Conservation (phyloP, 768 basidiomycete genomes). For the Boletus sp. region DNA sequence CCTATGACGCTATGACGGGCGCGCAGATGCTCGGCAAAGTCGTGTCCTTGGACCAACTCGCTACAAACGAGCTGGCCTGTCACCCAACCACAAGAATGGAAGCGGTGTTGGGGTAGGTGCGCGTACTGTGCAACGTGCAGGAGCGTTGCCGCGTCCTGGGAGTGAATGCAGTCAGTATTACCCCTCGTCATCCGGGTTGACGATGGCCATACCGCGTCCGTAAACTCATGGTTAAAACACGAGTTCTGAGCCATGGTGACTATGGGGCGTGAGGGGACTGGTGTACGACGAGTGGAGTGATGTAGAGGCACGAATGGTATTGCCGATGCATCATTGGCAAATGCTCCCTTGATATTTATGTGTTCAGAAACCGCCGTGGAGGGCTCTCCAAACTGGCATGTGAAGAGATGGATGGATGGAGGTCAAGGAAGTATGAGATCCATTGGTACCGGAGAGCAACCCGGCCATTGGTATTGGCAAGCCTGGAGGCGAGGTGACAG, state of each 20-base stretch:
- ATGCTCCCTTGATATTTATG: conserved; percentile 18
- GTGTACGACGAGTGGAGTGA: background rate
- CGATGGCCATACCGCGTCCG: conserved; percentile 8
- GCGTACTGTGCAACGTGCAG: background rate
- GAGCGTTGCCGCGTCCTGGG: conserved; percentile 10
- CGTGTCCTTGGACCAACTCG: background rate
- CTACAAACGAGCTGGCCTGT: background rate
- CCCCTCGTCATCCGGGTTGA: background rate
- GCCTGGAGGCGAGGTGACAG: conserved; percentile 1
- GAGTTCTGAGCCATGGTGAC: background rate
- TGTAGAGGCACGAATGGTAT: background rate
- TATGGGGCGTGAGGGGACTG: background rate
- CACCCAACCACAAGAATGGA: conserved; percentile 20
- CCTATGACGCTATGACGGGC: conserved; percentile 17
- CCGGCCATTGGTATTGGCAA: conserved; percentile 11
- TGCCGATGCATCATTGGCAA: conserved; percentile 6
- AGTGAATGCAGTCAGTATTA: background rate
- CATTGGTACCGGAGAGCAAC: conserved; percentile 17
- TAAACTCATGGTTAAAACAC: conserved; percentile 4
- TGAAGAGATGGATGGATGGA: conserved; percentile 16
- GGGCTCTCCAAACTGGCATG: conserved; percentile 17
- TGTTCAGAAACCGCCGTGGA: conserved; percentile 12
- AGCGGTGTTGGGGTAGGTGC: background rate
- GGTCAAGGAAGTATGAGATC: conserved; percentile 5
- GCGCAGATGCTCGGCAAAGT: conserved; percentile 24